Percentiles rank a stretch among this genome's conserved stretches.
phyloP scores from a whole-genome alignment of 163 green algal genomes.

The Coccomyxa subellipsoidea region DNA sequence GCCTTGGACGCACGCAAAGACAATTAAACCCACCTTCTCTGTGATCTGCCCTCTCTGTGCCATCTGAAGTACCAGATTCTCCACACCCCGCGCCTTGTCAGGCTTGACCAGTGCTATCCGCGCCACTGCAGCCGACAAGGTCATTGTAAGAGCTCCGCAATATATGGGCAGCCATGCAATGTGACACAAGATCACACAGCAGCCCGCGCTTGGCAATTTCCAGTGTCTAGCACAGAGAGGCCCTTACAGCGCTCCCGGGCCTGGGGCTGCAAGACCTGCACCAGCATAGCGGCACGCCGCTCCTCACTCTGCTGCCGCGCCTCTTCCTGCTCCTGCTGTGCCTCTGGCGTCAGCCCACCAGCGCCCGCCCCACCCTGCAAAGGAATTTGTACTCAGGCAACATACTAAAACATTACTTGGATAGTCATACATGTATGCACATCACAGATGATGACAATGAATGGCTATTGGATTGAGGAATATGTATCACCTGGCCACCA shows the following conservation, averaged over 20 bases:
- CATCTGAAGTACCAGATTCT: conserved; percentile 85
- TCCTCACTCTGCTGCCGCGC: conserved; percentile 64
- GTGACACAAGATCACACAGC: no score
- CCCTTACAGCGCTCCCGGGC: conserved; percentile 79
- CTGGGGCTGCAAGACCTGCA: conserved; percentile 45
- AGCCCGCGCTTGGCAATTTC: no score
- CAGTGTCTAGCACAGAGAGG: no score
- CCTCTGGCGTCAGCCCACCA: conserved; percentile 34
- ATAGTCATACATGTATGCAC: no score
- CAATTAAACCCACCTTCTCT: conserved; percentile 72
- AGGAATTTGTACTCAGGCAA: background rate
- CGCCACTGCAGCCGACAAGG: conserved; percentile 54
- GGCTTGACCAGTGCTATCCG: conserved; percentile 93
- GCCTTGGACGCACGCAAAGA: no score
- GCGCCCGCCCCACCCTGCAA: background rate
- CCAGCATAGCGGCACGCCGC: conserved; percentile 78
- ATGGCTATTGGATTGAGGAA: background rate
- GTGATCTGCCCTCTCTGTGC: conserved; percentile 72
- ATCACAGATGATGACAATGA: background rate
- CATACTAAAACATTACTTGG: no score
- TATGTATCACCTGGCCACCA: conserved; percentile 18
- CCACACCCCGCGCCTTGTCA: conserved; percentile 86
- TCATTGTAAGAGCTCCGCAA: background rate
- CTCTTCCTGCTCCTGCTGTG: conserved; percentile 55
- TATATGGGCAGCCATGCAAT: no score